Evolutionary conservation across 805 yeast genomes (phyloP), one percentile per base, ranked within the genome.

Genomic region (Nakazawaea sp.): DNA sequence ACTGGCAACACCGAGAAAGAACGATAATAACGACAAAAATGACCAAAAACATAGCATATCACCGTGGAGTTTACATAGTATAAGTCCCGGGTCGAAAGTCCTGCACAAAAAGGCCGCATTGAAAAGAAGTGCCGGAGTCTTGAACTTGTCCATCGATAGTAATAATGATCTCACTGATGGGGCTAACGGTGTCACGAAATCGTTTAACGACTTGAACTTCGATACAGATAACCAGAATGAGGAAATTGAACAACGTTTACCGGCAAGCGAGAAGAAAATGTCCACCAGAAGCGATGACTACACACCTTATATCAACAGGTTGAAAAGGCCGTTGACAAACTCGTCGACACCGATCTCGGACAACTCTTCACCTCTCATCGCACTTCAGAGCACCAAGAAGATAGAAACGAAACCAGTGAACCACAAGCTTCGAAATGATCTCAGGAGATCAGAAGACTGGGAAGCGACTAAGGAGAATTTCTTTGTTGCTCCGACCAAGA

Each of bases 91-190:
- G 18, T 26, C 40, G 12, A 36, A 36, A 15, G 23, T 7, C 9
- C n/a, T 18, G 5, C 8, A 12, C 10, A 55, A 57, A 32, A 56
- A 55, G 32, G 58, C 53, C 2, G 50, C 58, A 0, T 42, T 73
- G 26, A 66, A 76, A 43, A 61, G 80, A 55, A 70, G 78, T 59
- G 70, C 65, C 2, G 78, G 77, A 2, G 54, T 72, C 8, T 48
- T 74, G 43, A 73, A 74, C 38, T 46, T 74, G 34, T 69, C 76
- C 10, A 50, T 71, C 17, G 72, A 66, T 31, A 61, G 55, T 33
- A 47, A 38, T 8, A 36, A 31, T 16, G 43, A 18, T 30, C 33
- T 29, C 12, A 31, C 25, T 21, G 18, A 16, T 33, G 31, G 13
- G 31, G 34, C 45, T 30, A 43, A 43, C 29, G 51, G 56, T 41